Conservation (phyloP, 129 eudicot genomes). For the Pulicaria dysenterica region DNA sequence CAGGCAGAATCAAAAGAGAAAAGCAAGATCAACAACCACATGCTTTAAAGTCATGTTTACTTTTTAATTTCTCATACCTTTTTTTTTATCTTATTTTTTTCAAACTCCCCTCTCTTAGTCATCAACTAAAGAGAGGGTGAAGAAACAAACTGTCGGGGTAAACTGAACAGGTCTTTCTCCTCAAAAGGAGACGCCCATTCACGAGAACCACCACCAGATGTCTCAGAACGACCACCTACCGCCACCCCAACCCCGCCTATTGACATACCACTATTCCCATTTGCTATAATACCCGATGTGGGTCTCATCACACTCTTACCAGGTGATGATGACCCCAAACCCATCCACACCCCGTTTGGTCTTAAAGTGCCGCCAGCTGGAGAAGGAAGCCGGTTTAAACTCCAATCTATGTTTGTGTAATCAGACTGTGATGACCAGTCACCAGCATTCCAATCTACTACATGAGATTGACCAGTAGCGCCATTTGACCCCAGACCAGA, state of each 20-base stretch:
- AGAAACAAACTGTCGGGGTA: constrained; percentile 83
- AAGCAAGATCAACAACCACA: constrained; percentile 49
- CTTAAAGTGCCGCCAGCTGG: constrained; percentile 36
- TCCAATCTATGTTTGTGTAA: constrained; percentile 88
- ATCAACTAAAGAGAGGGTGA: constrained; percentile 64
- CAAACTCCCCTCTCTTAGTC: constrained; percentile 2
- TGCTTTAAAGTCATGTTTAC: constrained; percentile 21
- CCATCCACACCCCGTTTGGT: constrained; percentile 52
- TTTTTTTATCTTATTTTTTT: constrained; percentile 31
- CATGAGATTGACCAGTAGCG: constrained; percentile 57
- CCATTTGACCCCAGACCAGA: constrained; percentile 67
- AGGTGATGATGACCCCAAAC: constrained; percentile 41
- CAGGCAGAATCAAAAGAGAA: not conserved
- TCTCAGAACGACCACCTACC: constrained; percentile 38
- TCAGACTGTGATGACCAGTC: constrained; percentile 52
- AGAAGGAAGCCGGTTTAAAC: constrained; percentile 50
- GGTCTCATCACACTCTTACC: constrained; percentile 51
- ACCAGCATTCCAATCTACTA: constrained; percentile 72
- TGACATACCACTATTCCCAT: constrained; percentile 33
- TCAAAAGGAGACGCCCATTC: constrained; percentile 96
- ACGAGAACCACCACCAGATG: constrained; percentile 58
- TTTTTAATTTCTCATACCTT: constrained; percentile 5
- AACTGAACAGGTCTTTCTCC: constrained; percentile 81
- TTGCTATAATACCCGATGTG: constrained; percentile 31
- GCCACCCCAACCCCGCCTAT: constrained; percentile 32